A percentile compares a stretch with the other conserved stretches of the same genome.
Evolutionary conservation across 2,329 filamentous ascomycete species (phyloP).

Genomic region (Monilinia polystroma): DNA sequence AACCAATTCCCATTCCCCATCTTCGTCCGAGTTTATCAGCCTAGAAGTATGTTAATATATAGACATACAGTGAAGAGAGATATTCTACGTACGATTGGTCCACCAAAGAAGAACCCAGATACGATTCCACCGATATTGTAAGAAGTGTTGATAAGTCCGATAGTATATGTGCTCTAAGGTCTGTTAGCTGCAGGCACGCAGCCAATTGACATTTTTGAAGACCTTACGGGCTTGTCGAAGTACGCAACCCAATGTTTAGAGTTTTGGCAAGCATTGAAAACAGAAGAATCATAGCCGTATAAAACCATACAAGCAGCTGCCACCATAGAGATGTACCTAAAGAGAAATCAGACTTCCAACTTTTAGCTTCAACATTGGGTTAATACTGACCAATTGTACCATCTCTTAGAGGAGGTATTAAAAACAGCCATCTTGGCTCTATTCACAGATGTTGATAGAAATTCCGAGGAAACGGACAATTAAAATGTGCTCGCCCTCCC

Average conservation of each 20-base stretch:
- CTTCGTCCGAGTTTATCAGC: slow-evolving; percentile 62
- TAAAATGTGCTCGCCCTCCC: neutral
- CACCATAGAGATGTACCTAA: slow-evolving; percentile 66
- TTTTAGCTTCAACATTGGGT: neutral
- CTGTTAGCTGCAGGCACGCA: neutral
- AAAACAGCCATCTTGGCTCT: slow-evolving; percentile 11
- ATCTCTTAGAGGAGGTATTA: slow-evolving; percentile 17
- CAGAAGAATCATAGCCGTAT: slow-evolving; percentile 72
- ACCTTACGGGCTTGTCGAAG: slow-evolving; percentile 48
- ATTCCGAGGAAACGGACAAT: neutral
- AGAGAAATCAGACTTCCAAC: neutral
- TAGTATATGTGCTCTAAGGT: slow-evolving; percentile 41
- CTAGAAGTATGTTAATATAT: neutral
- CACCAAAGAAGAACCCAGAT: slow-evolving; percentile 65
- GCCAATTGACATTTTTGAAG: neutral
- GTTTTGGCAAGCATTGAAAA: slow-evolving; percentile 70
- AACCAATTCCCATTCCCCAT: slow-evolving; percentile 64
- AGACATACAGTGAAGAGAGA: too few species aligned
- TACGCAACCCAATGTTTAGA: slow-evolving; percentile 65
- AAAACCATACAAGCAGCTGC: slow-evolving; percentile 73
- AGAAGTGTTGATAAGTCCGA: slow-evolving; percentile 63
- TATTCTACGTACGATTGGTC: slow-evolving; percentile 45
- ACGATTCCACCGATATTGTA: slow-evolving; percentile 71
- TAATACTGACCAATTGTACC: slow-evolving; percentile 22
- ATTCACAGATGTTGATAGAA: neutral